Base-by-base conservation (phyloP, 345 rosid genomes). In the Rhodamnia rubescens region DNA sequence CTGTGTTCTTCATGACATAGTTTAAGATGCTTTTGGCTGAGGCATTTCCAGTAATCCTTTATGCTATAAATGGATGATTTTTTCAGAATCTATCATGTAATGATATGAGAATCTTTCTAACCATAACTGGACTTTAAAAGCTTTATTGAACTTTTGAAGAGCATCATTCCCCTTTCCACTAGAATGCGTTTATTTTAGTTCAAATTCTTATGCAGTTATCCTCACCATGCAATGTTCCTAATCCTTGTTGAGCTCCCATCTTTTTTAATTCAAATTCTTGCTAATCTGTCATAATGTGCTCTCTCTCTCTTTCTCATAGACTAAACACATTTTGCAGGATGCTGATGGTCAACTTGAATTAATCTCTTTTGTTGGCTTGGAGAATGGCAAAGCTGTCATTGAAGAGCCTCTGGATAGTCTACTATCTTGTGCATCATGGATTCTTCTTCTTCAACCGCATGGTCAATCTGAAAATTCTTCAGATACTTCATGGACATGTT, bases 361-460 rank as follows among this genome's bases (percentile, higher is more conserved):
- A 82, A 84, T 88, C 88, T 83, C 85, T 85, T 94, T 96, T 88
- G 82, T 94, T 85, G 94, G 86, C 88, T 86, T 85, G 83, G 94
- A 92, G 86, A 84, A 90, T 84, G 93, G 90, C 54, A 92, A 91
- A 86, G 83, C 86, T 89, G 49, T 89, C 50, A 88, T 92, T 88
- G 93, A 90, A 61, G 98, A 94, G 91, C 98, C 98, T 86, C 86
- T 94, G 85, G 96, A 96, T 88, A 89, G 92, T 87, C 93, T 96
- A 87, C 89, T 94, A 74, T 93, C 93, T 88, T 94, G 96, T 85
- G 83, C 93, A 57, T 94, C 96, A 86, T 92, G 95, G 94, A 94
- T 94, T 87, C 88, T 92, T 86, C 91, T 94, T 83, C 92, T 94
- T 88, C 95, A 93, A 89, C 91, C 91, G 11, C 91, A 85, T 83